A percentile compares a stretch with the other conserved stretches of the same genome.
These are phyloP conservation scores for Trifolium pratense DNA, from an alignment of 306 rosid genomes.

Conservation along the genomic window DNA sequence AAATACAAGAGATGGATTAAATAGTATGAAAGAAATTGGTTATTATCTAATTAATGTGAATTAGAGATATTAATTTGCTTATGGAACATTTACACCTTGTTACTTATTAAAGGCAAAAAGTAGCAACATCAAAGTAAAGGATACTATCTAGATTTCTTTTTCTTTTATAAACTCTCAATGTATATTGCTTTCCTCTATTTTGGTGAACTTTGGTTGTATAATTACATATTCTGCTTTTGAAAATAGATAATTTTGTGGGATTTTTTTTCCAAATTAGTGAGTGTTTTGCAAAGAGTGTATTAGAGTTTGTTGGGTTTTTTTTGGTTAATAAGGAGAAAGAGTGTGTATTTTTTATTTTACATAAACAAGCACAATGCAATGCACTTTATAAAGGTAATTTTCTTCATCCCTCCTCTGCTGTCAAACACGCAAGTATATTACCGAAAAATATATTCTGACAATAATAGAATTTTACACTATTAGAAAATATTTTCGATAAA, in stretches of 20 bases:
- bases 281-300: not conserved
- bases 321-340: not conserved
- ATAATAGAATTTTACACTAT: too few species aligned
- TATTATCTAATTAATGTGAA: not conserved
- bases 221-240: not conserved
- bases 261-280: not conserved
- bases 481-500: too few species aligned
- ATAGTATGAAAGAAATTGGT: not conserved
- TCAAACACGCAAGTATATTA: too few species aligned
- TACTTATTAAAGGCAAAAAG: not conserved
- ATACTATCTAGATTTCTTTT: not conserved
- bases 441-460: too few species aligned
- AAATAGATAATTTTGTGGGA: not conserved
- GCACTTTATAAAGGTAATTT: not conserved
- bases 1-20: not conserved
- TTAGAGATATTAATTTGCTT: not conserved
- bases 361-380: not conserved
- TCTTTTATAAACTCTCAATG: not conserved
- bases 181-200: not conserved
- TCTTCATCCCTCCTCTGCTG: too few species aligned
- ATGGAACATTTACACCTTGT: not conserved
- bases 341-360: not conserved
- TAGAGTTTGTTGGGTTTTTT: too few species aligned
- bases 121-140: not conserved
- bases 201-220: not conserved